These are phyloP conservation scores for Lotus japonicus DNA, from an alignment of 306 rosid species.

Conservation along the genomic window DNA sequence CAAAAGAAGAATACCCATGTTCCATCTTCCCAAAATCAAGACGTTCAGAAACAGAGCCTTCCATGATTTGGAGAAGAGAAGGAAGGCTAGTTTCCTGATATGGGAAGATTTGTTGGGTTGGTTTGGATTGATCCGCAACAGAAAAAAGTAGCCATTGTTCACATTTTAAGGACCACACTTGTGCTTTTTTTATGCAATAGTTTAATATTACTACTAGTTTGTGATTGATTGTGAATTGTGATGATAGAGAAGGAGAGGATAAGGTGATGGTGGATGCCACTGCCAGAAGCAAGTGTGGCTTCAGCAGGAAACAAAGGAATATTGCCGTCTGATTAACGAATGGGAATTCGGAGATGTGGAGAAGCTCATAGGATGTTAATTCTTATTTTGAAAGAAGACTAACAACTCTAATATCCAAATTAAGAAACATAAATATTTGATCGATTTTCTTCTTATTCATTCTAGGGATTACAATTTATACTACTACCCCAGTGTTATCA, in stretches of 20 bases:
- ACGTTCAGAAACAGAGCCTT: constrained; percentile 50
- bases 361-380: too few species aligned
- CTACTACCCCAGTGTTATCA: too few species aligned
- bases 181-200: not conserved
- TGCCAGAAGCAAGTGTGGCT: constrained; percentile 6
- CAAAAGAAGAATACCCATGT: constrained; percentile 43
- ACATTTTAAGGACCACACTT: not conserved
- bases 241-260: constrained; percentile 9
- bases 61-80: constrained; percentile 42
- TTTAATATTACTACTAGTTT: too few species aligned
- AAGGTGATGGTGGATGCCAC: not conserved
- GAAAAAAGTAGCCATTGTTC: not conserved
- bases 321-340: constrained; percentile 34
- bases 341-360: not conserved
- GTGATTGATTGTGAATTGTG: not conserved
- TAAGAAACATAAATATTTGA: too few species aligned
- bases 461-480: too few species aligned
- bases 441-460: too few species aligned
- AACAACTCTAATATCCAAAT: too few species aligned
- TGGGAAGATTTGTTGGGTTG: constrained; percentile 36
- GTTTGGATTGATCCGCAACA: constrained; percentile 21
- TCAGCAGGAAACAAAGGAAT: constrained; percentile 21
- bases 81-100: constrained; percentile 32
- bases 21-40: constrained; percentile 90
- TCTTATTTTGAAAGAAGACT: too few species aligned